phyloP scores from a whole-genome alignment of 352 stramenopile genomes.

The Achlya hypogyna region DNA sequence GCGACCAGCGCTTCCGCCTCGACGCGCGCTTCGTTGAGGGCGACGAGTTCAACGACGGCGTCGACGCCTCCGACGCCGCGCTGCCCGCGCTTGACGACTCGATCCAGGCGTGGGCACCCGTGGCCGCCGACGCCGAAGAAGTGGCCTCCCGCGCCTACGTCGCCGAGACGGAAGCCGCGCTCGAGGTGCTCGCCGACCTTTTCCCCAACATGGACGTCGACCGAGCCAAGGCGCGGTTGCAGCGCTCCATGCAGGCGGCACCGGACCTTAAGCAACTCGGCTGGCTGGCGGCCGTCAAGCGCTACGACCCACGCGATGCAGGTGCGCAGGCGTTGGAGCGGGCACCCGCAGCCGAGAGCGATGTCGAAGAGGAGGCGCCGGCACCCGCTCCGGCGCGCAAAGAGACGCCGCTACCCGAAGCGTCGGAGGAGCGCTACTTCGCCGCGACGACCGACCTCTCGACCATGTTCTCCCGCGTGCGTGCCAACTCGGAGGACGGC shows the following conservation, averaged over 20 bases:
- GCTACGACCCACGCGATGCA: conserved; percentile 7
- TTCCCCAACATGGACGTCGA: conserved; percentile 64
- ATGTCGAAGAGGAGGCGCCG: conserved; percentile 6
- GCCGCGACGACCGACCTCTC: conserved; percentile 41
- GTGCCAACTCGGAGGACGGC: conserved; percentile 76
- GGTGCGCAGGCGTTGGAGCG: conserved; percentile 2
- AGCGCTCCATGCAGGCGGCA: background rate
- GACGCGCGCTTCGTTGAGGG: conserved; percentile 68
- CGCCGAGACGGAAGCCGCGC: conserved; percentile 38
- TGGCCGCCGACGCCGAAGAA: conserved; percentile 31
- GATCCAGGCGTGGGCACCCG: conserved; percentile 38
- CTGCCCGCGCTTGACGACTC: conserved; percentile 23
- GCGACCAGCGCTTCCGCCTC: conserved; percentile 67
- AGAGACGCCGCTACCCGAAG: conserved; percentile 41
- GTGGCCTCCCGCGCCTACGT: conserved; percentile 32
- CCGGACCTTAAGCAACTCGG: conserved; percentile 11
- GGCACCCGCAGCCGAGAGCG: conserved; percentile 19
- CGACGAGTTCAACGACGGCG: conserved; percentile 49
- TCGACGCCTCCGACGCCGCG: conserved; percentile 23
- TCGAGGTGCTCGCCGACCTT: conserved; percentile 45
- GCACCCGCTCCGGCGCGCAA: background rate
- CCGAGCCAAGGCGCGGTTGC: conserved; percentile 28
- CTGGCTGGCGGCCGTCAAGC: conserved; percentile 6
- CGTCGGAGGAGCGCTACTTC: conserved; percentile 66
- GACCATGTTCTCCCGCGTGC: conserved; percentile 65